Evolutionary conservation across 2,329 filamentous ascomycete species (phyloP).

Genomic region (Colletotrichum siamense): DNA sequence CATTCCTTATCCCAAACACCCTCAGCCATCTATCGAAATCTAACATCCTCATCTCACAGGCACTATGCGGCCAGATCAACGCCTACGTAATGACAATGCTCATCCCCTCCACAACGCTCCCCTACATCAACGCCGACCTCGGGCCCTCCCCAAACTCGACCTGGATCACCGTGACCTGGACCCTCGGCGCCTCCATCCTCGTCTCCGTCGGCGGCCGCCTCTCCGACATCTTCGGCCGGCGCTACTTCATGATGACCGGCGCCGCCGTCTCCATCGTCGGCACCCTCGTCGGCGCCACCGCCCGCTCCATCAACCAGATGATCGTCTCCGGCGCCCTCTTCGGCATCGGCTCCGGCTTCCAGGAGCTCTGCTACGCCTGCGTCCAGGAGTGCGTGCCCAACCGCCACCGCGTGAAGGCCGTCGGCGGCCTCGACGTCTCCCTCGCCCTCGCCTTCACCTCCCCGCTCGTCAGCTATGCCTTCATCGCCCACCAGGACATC

Average conservation of each 20-base stretch:
- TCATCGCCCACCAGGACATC: conserved; percentile 27
- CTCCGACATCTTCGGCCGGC: conserved; percentile 44
- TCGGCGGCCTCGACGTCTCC: conserved; percentile 37
- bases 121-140: conserved; percentile 38
- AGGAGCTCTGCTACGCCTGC: conserved; percentile 42
- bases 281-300: conserved; percentile 43
- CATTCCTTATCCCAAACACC: accelerated
- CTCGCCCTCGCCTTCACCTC: conserved; percentile 32
- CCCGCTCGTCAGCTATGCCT: conserved; percentile 35
- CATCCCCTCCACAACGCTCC: conserved; percentile 36
- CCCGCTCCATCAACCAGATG: conserved; percentile 42
- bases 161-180: conserved; percentile 39
- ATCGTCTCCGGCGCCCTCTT: conserved; percentile 44
- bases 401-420: conserved; percentile 39
- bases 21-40: not conserved
- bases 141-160: conserved; percentile 37
- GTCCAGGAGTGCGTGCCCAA: conserved; percentile 43
- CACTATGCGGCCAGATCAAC: conserved; percentile 28
- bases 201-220: conserved; percentile 39
- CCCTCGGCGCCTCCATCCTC: conserved; percentile 36
- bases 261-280: conserved; percentile 37
- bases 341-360: conserved; percentile 42
- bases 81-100: conserved; percentile 40
- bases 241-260: conserved; percentile 42
- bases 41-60: not conserved